Evolutionary conservation across 768 basidiomycete species (phyloP), one percentile per base, ranked within the genome.

Genomic region (Rhizopogon salebrosus): DNA sequence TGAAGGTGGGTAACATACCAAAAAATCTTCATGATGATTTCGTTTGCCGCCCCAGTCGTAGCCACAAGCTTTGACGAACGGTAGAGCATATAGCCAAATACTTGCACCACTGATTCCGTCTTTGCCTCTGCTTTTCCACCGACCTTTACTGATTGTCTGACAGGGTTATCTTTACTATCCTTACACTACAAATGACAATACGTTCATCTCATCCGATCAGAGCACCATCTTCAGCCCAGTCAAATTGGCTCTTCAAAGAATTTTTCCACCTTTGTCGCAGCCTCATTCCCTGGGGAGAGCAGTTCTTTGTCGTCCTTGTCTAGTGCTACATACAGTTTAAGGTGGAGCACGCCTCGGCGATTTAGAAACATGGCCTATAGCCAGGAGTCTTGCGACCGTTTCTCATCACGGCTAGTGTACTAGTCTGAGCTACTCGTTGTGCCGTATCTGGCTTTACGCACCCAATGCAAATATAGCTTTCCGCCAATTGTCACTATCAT

Each of bases 11-110:
- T 71, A 31, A 29, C 6, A 6, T 20, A 53, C 54, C 48, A 10
- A 54, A 20, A 35, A 54, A 52, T 31, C 41, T 54, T 23, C 34
- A 41, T 75, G 83, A 85, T 83, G 83, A 82, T 72, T 78, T 77
- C 78, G 65, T 66, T 76, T 84, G 83, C 82, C 83, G 83, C 83
- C 83, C 83, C 83, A 85, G 83, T 84, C 83, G 72, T 84, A 85
- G 80, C 76, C 65, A 57, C 50, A 24, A 60, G 75, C 81, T 49
- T 70, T 85, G 83, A 85, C 76, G 83, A 85, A 66, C 62, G 80
- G 82, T 73, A 73, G 72, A 79, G 83, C 83, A 83, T 72, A 23
- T 26, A 82, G 80, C 82, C 82, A 85, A 85, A 80, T 64, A 65
- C 65, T 78, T 80, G 82, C 80, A 84, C 69, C 69, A 72, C 83